Conservation (phyloP, 2,329 filamentous ascomycete genomes). For the Phyllosticta capitalensis region DNA sequence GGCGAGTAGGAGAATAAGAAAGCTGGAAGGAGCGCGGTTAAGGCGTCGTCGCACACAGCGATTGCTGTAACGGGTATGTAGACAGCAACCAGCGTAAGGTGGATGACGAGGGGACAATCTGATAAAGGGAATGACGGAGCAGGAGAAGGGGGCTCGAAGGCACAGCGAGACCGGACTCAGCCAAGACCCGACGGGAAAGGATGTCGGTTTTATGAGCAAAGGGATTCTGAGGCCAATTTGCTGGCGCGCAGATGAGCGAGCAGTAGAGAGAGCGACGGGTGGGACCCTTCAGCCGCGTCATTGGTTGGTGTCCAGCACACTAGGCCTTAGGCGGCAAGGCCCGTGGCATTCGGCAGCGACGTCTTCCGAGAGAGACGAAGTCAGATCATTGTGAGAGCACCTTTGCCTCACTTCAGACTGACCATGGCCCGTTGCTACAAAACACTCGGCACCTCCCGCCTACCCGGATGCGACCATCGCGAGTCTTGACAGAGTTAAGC, state of each 20-base stretch:
- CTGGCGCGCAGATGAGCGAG: background rate
- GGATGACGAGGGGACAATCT: too few relatives aligned
- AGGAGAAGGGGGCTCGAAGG: background rate
- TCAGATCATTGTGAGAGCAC: background rate
- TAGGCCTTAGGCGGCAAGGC: background rate
- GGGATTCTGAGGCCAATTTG: background rate
- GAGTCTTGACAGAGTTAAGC: too few relatives aligned
- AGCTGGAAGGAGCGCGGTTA: conserved; percentile 10
- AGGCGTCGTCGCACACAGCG: background rate
- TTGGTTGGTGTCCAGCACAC: background rate
- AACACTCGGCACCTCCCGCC: too few relatives aligned
- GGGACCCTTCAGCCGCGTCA: background rate
- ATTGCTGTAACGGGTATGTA: too few relatives aligned
- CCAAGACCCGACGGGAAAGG: too few relatives aligned
- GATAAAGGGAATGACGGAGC: background rate
- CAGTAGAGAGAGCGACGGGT: background rate
- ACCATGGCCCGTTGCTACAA: background rate
- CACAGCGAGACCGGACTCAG: background rate
- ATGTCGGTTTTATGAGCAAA: background rate
- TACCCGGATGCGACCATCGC: background rate
- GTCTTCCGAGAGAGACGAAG: background rate
- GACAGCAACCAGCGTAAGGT: too few relatives aligned
- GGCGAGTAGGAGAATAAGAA: background rate
- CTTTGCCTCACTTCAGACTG: background rate
- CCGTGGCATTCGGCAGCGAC: background rate